Conservation (phyloP, 306 rosid species). For the Herpetospermum pedunculosum region DNA sequence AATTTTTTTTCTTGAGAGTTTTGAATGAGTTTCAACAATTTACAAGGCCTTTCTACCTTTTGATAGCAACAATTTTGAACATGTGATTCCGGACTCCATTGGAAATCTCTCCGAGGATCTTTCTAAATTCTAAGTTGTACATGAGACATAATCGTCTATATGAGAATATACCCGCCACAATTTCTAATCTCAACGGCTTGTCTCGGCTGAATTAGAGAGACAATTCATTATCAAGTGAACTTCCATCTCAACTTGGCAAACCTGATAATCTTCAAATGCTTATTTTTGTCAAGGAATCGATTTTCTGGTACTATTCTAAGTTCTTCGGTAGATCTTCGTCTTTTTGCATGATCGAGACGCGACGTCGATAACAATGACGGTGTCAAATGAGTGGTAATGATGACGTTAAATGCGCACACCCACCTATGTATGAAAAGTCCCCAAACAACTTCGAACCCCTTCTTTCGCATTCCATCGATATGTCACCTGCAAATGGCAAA, state of each 20-base stretch:
- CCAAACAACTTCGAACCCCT: too few relatives aligned
- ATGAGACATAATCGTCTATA: constrained; percentile 55
- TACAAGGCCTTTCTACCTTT: constrained; percentile 38
- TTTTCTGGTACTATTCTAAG: constrained; percentile 47
- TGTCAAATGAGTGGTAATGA: too few relatives aligned
- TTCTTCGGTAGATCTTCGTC: constrained; percentile 41
- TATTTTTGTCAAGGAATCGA: constrained; percentile 29
- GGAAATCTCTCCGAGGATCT: constrained; percentile 56
- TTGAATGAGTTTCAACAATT: constrained; percentile 41
- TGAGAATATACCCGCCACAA: constrained; percentile 46
- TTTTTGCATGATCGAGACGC: too few relatives aligned
- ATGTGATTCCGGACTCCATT: constrained; percentile 44
- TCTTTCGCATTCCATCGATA: too few relatives aligned
- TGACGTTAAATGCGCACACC: too few relatives aligned
- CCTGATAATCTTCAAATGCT: constrained; percentile 34
- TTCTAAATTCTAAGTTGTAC: constrained; percentile 24
- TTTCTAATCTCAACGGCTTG: constrained; percentile 36
- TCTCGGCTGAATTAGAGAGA: constrained; percentile 35
- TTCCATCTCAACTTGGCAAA: constrained; percentile 45
- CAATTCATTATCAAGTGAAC: constrained; percentile 43
- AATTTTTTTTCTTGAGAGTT: constrained; percentile 26
- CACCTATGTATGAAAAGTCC: too few relatives aligned
- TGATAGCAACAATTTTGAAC: constrained; percentile 40
- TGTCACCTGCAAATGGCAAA: too few relatives aligned
- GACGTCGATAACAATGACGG: too few relatives aligned